Base-by-base conservation (phyloP, 371 early-diverging fungal genomes). In the Encephalitozoon romaleae region DNA sequence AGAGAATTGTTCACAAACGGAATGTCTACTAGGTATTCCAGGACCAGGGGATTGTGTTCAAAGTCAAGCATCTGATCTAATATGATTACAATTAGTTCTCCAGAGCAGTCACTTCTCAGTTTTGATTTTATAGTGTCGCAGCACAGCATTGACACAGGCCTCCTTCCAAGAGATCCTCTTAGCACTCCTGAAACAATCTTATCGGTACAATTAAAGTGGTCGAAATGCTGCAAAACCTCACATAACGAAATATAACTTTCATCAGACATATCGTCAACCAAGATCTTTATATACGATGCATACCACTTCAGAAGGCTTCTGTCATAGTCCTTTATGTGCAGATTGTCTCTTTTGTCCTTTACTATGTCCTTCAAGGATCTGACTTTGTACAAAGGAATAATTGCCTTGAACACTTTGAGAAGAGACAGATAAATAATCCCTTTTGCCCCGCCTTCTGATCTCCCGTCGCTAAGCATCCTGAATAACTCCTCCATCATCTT, bases 181-280 rank as follows among this genome's bases (percentile, higher is more conserved):
- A 80, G 32, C 9, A 80, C 65, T 28, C 73, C 72, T 15, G 34
- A 41, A 5, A 80, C 74, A 38, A 77, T 38, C 42, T 54, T 68
- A 32, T 80, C 80, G 8, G 54, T 52, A 52, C 49, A 76, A 55
- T 80, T 80, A 43, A 80, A 80, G 52, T 80, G 80, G 64, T 80
- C 80, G 45, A 80, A 68, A 32, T 55, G 26, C 41, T 73, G 47
- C 32, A 80, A 26, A 25, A 80, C 28, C 47, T 72, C 70, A 11
- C 49, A 63, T 11, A 73, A 67, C 32, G 43, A 32, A 34, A 64
- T 63, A 30, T 68, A 80, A 26, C 59, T 55, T 38, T 23, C 67
- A 38, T 18, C 25, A 18, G 55, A 47, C 4, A 12, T 21, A 9
- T 63, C 45, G n/a, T 42, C 51, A 12, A 54, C 66, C 45, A 80